Base-by-base conservation (phyloP, 1,284 basidiomycete species). In the Malassezia psittaci region DNA sequence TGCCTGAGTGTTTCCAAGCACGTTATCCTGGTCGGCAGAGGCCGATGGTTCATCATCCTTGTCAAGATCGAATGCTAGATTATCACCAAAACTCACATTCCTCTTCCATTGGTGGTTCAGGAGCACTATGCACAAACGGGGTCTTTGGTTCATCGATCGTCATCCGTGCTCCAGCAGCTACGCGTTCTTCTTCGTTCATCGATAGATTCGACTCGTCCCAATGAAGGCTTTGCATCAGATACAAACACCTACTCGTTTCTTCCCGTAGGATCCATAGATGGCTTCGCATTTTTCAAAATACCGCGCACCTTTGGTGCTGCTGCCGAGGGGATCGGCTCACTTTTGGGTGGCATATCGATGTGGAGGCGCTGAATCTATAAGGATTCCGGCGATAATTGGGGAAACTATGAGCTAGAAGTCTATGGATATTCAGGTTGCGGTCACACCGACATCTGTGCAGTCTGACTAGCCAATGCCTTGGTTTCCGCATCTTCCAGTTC, bases 81-180 rank as follows among this genome's bases (percentile, higher is more conserved):
- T 19, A 48, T 12, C 42, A 32, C 29, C n/a, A 11, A 39, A 13
- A 43, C 49, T 7, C 21, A 43, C 51, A 19, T 10, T 69, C 69
- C 32, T 68, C 68, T 9, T 69, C 68, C 10, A 66, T 50, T 18
- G 66, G 64, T 5, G 61, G 64, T 8, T 65, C 52, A 39, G 54
- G 54, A 5, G 65, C 59, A 41, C 64, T 62, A 13, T 64, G 61
- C n/a, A 74, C 72, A 38, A 74, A 74, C 13, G 72, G 72, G 3
- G 72, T 74, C 57, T 74, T 74, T 48, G 72, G 72, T 58, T 74
- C 72, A 46, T 74, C 72, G 42, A 74, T 71, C 48, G 62, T 72
- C 72, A 74, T 74, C n/a, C 72, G 61, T 21, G 68, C 60, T 29
- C 57, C 67, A 48, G 65, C 60, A 40, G 64, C 61, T 36, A 72